Evolutionary conservation across 768 basidiomycete genomes (phyloP).

Genomic region (Tephrocybe sp.): DNA sequence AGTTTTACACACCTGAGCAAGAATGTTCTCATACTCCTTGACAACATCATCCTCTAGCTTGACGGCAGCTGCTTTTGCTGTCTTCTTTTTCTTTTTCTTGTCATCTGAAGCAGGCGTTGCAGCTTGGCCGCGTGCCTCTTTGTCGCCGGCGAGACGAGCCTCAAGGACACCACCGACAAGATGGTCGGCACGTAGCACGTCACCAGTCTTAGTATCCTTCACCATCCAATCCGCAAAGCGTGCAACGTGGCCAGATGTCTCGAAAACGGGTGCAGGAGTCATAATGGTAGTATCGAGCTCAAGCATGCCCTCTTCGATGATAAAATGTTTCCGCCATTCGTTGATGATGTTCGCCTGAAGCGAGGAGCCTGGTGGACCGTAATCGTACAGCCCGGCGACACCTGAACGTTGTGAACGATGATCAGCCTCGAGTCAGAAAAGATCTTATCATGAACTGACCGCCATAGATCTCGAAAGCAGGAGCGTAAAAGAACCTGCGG

Average conservation of each 20-base stretch:
- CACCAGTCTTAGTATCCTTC: conserved; percentile 92
- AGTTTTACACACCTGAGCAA: conserved; percentile 74
- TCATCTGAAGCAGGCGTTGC: conserved; percentile 56
- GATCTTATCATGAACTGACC: conserved; percentile 48
- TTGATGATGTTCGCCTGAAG: conserved; percentile 95
- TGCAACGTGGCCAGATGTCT: conserved; percentile 96
- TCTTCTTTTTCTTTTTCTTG: conserved; percentile 79
- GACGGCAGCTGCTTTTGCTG: conserved; percentile 63
- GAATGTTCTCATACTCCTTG: conserved; percentile 72
- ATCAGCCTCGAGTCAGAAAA: not conserved
- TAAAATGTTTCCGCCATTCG: conserved; percentile 97
- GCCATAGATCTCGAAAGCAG: conserved; percentile 98
- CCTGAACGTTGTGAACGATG: conserved; percentile 41
- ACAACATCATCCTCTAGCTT: conserved; percentile 73
- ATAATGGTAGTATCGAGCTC: conserved; percentile 98
- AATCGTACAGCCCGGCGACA: conserved; percentile 97
- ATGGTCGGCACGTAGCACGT: conserved; percentile 96
- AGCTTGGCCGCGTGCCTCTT: conserved; percentile 79
- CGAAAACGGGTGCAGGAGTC: conserved; percentile 92
- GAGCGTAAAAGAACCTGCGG: conserved; percentile 95
- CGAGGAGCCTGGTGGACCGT: conserved; percentile 93
- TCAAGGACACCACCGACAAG: conserved; percentile 91
- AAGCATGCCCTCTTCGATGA: conserved; percentile 97
- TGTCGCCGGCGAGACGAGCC: conserved; percentile 85
- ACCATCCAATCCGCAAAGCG: conserved; percentile 99